These are phyloP conservation scores for Lachancea fermentati DNA, from an alignment of 805 yeast species.

Conservation along the genomic window DNA sequence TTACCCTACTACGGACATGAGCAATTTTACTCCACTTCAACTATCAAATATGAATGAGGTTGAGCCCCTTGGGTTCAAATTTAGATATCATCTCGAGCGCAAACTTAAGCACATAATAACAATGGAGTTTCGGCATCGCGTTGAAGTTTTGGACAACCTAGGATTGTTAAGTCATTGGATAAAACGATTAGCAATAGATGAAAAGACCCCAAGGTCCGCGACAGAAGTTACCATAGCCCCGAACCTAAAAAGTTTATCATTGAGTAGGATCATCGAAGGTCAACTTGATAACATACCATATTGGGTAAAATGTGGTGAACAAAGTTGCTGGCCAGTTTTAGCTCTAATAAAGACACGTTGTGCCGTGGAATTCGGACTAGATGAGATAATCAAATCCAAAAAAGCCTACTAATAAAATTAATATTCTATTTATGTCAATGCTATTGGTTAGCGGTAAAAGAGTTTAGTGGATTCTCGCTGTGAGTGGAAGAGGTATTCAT, in stretches of 20 bases:
- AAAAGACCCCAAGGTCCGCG: slow-evolving; percentile 71
- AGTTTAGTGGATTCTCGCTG: slow-evolving; percentile 47
- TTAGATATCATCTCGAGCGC: slow-evolving; percentile 33
- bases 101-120: slow-evolving; percentile 52
- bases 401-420: slow-evolving; percentile 17
- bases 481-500: slow-evolving; percentile 56
- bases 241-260: slow-evolving; percentile 63
- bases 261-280: slow-evolving; percentile 74
- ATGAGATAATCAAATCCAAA: slow-evolving; percentile 51
- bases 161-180: slow-evolving; percentile 68
- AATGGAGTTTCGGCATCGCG: slow-evolving; percentile 78
- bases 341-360: slow-evolving; percentile 84
- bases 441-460: slow-evolving; percentile 33
- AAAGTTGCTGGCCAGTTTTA: slow-evolving; percentile 87
- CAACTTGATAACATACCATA: slow-evolving; percentile 75
- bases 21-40: slow-evolving; percentile 18
- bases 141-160: slow-evolving; percentile 70
- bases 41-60: slow-evolving; percentile 31
- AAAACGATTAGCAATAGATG: slow-evolving; percentile 79
- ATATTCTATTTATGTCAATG: too few species aligned
- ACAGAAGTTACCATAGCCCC: slow-evolving; percentile 91
- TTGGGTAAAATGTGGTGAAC: slow-evolving; percentile 88
- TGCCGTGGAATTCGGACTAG: slow-evolving; percentile 82
- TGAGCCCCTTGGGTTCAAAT: slow-evolving; percentile 33
- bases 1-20: slow-evolving; percentile 33